These are phyloP conservation scores for Onygenales sp. DNA, from an alignment of 2,329 filamentous ascomycete species.

Conservation along the genomic window DNA sequence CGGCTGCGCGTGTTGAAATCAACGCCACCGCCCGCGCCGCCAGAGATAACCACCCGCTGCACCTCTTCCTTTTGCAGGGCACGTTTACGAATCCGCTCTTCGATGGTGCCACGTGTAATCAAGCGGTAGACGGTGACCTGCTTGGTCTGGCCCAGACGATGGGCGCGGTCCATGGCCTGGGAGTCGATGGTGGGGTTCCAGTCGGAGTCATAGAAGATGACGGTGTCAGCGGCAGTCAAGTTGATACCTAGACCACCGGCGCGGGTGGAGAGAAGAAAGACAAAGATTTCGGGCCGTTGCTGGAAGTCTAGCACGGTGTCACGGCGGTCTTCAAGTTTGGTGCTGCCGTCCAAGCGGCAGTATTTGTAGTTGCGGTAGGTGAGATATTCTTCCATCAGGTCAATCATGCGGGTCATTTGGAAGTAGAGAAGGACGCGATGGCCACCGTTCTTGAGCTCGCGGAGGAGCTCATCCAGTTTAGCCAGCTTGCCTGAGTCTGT, in stretches of 20 bases:
- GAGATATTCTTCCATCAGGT: conserved; percentile 97
- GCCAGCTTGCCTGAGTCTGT: conserved; percentile 96
- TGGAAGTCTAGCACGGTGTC: conserved; percentile 98
- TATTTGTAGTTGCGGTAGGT: conserved; percentile 99
- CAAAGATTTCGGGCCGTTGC: conserved; percentile 85
- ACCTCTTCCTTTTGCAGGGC: conserved; percentile 98
- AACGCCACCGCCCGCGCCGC: conserved; percentile 70
- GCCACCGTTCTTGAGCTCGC: conserved; percentile 79
- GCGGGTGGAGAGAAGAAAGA: conserved; percentile 91
- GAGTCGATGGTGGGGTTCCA: conserved; percentile 99
- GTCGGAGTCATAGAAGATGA: conserved; percentile 99
- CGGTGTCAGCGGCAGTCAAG: conserved; percentile 87
- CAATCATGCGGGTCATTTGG: conserved; percentile 99
- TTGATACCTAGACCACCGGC: conserved; percentile 98
- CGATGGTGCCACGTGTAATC: conserved; percentile 92
- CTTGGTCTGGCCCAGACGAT: conserved; percentile 89
- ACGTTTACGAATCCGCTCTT: conserved; percentile 94
- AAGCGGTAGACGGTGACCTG: conserved; percentile 97
- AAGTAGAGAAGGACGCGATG: conserved; percentile 96
- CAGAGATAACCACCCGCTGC: conserved; percentile 90
- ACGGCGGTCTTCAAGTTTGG: conserved; percentile 90
- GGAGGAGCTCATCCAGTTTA: conserved; percentile 76
- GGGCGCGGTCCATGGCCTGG: conserved; percentile 97
- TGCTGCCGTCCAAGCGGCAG: conserved; percentile 90
- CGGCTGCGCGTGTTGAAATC: conserved; percentile 90